Percentiles rank a stretch among this genome's conserved stretches.
Conservation (phyloP, 257 asterid genomes). For the Coffea canephora region DNA sequence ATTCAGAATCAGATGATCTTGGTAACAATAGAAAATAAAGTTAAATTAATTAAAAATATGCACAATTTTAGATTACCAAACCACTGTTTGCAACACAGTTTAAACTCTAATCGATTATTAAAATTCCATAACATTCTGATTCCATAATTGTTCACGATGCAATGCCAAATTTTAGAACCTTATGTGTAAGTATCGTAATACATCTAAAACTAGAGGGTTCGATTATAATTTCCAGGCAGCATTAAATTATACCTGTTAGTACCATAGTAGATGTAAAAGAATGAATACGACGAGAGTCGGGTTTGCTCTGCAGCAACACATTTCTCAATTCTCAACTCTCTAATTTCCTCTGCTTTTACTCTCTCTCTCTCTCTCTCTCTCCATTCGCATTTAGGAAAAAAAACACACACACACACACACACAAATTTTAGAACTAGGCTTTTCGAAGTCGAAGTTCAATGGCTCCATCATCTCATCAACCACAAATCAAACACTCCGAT, state of each 20-base stretch:
- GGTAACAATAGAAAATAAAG: too few species aligned
- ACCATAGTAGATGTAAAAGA: too few species aligned
- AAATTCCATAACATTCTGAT: too few species aligned
- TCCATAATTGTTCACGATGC: background rate
- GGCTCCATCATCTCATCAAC: conserved; percentile 6
- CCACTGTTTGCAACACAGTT: too few species aligned
- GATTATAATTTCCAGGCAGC: background rate
- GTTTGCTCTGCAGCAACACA: background rate
- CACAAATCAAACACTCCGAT: background rate
- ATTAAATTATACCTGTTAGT: too few species aligned
- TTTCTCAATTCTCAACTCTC: background rate
- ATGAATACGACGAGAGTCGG: background rate
- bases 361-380: background rate
- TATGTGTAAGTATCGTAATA: background rate
- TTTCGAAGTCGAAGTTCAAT: background rate
- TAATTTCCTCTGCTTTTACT: background rate
- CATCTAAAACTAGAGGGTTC: background rate
- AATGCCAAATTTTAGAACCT: background rate
- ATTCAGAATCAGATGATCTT: too few species aligned
- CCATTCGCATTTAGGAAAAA: too few species aligned
- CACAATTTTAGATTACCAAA: too few species aligned
- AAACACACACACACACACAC: too few species aligned
- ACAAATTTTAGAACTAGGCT: background rate
- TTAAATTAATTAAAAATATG: too few species aligned
- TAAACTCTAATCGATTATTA: too few species aligned